Evolutionary conservation across 1,284 basidiomycete genomes (phyloP), one percentile per base, ranked within the genome.

Genomic region (Thelephora terrestris): DNA sequence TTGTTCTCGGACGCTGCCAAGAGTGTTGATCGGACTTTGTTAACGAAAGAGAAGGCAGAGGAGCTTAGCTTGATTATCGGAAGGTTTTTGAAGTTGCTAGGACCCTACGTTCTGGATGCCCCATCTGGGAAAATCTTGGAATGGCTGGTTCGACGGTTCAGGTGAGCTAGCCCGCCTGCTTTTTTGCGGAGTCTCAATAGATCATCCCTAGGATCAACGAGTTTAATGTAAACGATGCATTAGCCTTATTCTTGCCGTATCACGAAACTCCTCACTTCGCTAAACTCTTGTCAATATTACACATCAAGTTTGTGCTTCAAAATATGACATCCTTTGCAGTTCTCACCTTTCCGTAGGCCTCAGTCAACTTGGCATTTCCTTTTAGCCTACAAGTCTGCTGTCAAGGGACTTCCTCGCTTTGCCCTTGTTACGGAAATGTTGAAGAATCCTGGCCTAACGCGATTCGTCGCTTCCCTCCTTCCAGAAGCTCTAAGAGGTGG

Each of bases 261-360:
- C 92, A 98, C 60, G 90, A 93, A 56, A 91, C 95, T 2, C 84
- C 88, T 0, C 93, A 98, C 62, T 99, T 99, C 64, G 78, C 86
- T 7, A 94, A 95, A 61, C 90, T 98, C 76, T 73, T 96, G 37
- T 83, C 86, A 4, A 93, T 97, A 57, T 69, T 92, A 50, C 80
- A 86, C 55, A 74, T 96, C 47, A 73, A 75, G 82, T 87, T 55
- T 20, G 79, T 66, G 14, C 52, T 16, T 48, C 52, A 20, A 45
- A 20, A 18, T 25, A 7, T 25, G 38, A 12, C 23, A 2, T 29
- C 14, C 7, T 17, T 16, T 27, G 12, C 32, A 21, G 5, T 52
- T 18, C 47, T 62, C 35, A 55, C 48, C 32, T 1, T 44, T 39
- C 18, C 27, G 37, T 58, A 74, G 79, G 61, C 61, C 67, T 29